phyloP scores from a whole-genome alignment of 176 grass and related monocot genomes.

The Carex littledalei region DNA sequence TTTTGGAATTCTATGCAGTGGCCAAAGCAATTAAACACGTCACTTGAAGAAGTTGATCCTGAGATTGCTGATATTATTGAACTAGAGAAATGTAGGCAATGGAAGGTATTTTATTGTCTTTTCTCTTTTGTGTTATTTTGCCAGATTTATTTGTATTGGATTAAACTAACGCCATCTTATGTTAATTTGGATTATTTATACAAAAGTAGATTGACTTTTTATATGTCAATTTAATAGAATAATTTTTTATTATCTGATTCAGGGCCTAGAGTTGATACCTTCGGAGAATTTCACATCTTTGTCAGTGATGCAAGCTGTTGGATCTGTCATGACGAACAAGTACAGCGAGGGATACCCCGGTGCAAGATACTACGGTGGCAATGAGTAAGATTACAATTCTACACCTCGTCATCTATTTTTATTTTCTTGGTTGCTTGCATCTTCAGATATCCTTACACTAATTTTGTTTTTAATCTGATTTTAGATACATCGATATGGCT shows the following conservation, averaged over 20 bases:
- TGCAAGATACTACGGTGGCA: slow-evolving; percentile 98
- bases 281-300: slow-evolving; percentile 94
- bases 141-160: not conserved
- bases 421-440: not conserved
- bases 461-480: slow-evolving; percentile 22
- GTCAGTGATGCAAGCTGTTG: slow-evolving; percentile 97
- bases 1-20: slow-evolving; percentile 38
- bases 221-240: not conserved
- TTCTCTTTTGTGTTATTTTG: not conserved
- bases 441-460: not conserved
- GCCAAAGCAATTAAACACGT: slow-evolving; percentile 79
- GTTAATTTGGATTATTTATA: not conserved
- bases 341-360: slow-evolving; percentile 98
- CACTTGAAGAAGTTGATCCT: slow-evolving; percentile 78
- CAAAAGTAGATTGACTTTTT: not conserved
- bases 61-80: slow-evolving; percentile 90
- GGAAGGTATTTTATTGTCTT: slow-evolving; percentile 54
- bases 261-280: slow-evolving; percentile 98
- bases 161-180: not conserved
- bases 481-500: slow-evolving; percentile 93
- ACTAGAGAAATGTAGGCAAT: slow-evolving; percentile 92
- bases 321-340: slow-evolving; percentile 99
- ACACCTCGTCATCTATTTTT: not conserved
- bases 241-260: not conserved
- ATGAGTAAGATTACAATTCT: slow-evolving; percentile 48